Evolutionary conservation across 2,329 filamentous ascomycete genomes (phyloP).

Genomic region (Lachnellula arida): DNA sequence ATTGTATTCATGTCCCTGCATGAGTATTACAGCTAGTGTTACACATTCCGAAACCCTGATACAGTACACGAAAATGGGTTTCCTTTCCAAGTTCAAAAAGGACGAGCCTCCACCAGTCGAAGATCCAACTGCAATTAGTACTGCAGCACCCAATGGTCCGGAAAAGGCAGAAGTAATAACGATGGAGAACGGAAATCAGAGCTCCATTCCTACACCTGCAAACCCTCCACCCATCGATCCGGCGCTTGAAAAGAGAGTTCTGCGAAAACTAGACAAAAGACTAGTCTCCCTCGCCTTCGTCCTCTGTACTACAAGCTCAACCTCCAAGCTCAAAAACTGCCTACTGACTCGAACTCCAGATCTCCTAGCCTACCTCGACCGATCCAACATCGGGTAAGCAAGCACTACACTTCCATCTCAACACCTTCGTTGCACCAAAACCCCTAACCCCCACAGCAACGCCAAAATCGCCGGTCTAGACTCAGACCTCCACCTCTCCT

Average conservation of each 20-base stretch:
- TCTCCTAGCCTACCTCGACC: slow-evolving; percentile 43
- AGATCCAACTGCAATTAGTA: background rate
- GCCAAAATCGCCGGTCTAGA: slow-evolving; percentile 50
- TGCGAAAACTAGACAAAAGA: slow-evolving; percentile 54
- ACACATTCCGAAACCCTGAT: too few species aligned
- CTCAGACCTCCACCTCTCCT: slow-evolving; percentile 42
- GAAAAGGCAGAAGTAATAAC: background rate
- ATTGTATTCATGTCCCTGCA: too few species aligned
- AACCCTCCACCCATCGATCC: background rate
- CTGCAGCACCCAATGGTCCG: background rate
- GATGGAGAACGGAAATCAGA: background rate
- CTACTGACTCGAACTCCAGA: slow-evolving; percentile 28
- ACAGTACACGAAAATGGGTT: background rate
- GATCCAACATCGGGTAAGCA: slow-evolving; percentile 44
- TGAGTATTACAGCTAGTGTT: too few species aligned
- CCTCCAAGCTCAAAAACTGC: background rate
- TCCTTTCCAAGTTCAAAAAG: slow-evolving; percentile 4
- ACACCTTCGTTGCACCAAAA: background rate
- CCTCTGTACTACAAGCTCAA: slow-evolving; percentile 18
- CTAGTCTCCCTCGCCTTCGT: slow-evolving; percentile 39
- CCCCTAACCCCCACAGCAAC: slow-evolving; percentile 37
- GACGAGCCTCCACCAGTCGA: background rate
- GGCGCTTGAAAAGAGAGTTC: slow-evolving; percentile 42
- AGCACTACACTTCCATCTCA: background rate
- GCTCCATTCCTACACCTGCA: background rate